Evolutionary conservation across 371 early-diverging fungal species (phyloP), one percentile per base, ranked within the genome.

Genomic region (Coemansia sp.): DNA sequence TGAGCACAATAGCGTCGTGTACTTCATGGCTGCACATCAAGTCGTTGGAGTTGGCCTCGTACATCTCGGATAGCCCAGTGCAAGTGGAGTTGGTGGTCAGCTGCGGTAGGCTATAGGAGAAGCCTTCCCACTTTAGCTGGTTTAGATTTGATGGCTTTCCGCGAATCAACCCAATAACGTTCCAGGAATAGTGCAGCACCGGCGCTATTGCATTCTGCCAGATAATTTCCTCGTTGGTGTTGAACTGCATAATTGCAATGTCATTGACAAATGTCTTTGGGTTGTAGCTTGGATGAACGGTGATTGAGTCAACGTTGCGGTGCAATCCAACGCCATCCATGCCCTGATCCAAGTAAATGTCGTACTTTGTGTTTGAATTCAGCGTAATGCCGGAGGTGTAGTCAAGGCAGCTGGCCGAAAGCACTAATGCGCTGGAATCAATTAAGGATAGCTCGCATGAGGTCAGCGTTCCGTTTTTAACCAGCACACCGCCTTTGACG

Each of bases 231-330:
- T 54, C 33, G 11, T 45, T 33, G 0, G 12, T 41, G 35, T 63
- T 59, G 33, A 59, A 60, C 52, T 67, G 53, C 4, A 72, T 14
- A 0, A 72, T 7, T 1, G 74, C 68, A 5, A 72, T 20, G 33
- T 68, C 60, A 42, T 72, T 68, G 53, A 61, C 51, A n/a, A 49
- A 16, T 4, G 60, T 68, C 14, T 16, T n/a, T 3, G 57, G 5
- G 31, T 59, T 48, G 40, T 58, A 72, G 3, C 34, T 16, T 0
- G 59, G 65, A 14, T 68, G 57, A 7, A 68, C 59, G 0, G 57
- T 59, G 9, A 68, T 34, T 6, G 36, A 40, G 6, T 40, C 58
- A 1, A 68, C 55, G 0, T 4, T 14, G 55, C 58, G 47, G 2
- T 41, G 35, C 3, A 33, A 41, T 3, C 55, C 40, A n/a, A 26